Evolutionary conservation across 176 grass and related monocot genomes (phyloP), one percentile per base, ranked within the genome.

Genomic region (Cenchrus purpureus): DNA sequence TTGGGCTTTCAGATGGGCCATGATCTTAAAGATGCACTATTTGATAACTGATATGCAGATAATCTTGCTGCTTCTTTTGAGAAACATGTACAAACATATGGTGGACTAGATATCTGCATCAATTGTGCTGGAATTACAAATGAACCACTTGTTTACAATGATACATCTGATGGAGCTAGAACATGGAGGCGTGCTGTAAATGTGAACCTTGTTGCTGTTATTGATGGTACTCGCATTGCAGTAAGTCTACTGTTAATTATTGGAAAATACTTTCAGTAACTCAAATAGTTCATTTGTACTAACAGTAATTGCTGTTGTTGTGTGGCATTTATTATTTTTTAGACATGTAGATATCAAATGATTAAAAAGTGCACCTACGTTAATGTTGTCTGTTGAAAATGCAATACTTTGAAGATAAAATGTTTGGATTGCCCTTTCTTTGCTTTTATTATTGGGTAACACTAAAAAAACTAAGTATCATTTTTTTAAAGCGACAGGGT

Each of bases 31-130:
- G 17, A 80, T 68, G 76, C 17, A 66, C 62, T 97, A 67, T 76
- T 84, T 89, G 50, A 40, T 40, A 40, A 40, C 37, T 40, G 37
- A 84, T 91, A 89, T 81, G 64, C 45, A 99, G 94, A 86, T 94
- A 85, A 82, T 84, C 80, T 99, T 64, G 92, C 81, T 80, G 65
- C 83, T 86, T 87, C 88, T 86, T 99, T 99, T 88, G 88, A 86
- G 63, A 96, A 96, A 84, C 97, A 99, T 92, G 75, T 90, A 57
- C 75, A 86, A 19, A 90, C 65, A 1, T 99, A 89, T 79, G 91
- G 94, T 80, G 97, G 97, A 81, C 66, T 99, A 58, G 94, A 99
- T 94, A 88, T 99, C 72, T 99, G 94, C 69, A 82, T 99, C 78
- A 99, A 99, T 65, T 91, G 77, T 85, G 97, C 97, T 92, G 97